phyloP scores from a whole-genome alignment of 352 stramenopile species.

The Phytopythium sindhum region DNA sequence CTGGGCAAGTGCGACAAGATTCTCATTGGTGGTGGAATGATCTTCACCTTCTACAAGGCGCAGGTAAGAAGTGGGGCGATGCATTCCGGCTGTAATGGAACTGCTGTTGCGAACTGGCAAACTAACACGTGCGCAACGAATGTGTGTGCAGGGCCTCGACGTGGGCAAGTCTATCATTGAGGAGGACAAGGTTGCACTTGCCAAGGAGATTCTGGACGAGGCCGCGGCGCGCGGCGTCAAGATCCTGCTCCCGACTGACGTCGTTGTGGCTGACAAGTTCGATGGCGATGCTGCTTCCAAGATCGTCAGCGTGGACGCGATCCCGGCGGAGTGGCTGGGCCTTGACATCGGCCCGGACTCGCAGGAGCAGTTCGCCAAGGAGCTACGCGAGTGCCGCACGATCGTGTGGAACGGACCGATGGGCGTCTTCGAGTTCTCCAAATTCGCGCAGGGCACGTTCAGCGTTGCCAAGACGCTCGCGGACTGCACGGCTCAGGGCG shows the following conservation, averaged over 20 bases:
- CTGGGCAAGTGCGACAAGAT: slow-evolving; percentile 96
- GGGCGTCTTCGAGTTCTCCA: slow-evolving; percentile 97
- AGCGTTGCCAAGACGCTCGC: slow-evolving; percentile 91
- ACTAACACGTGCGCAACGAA: neutral
- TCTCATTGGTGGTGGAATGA: slow-evolving; percentile 95
- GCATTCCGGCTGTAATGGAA: no score
- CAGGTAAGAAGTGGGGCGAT: slow-evolving; percentile 16
- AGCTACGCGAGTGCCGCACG: slow-evolving; percentile 91
- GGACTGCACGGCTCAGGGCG: slow-evolving; percentile 74
- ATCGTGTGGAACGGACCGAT: slow-evolving; percentile 93
- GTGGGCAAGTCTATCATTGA: slow-evolving; percentile 95
- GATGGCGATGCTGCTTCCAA: slow-evolving; percentile 60
- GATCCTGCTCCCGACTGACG: slow-evolving; percentile 91
- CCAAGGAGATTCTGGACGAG: slow-evolving; percentile 89
- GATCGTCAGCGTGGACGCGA: slow-evolving; percentile 73
- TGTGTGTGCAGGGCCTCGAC: slow-evolving; percentile 73
- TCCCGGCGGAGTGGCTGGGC: slow-evolving; percentile 97
- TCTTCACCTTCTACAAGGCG: slow-evolving; percentile 98
- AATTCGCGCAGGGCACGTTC: slow-evolving; percentile 95
- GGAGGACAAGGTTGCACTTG: slow-evolving; percentile 92
- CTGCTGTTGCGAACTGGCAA: neutral
- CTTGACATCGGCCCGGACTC: slow-evolving; percentile 97
- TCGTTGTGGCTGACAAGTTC: slow-evolving; percentile 93
- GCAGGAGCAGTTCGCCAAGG: slow-evolving; percentile 80
- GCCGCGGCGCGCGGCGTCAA: slow-evolving; percentile 86